Conservation (phyloP, 345 rosid genomes). For the Acer campestre region DNA sequence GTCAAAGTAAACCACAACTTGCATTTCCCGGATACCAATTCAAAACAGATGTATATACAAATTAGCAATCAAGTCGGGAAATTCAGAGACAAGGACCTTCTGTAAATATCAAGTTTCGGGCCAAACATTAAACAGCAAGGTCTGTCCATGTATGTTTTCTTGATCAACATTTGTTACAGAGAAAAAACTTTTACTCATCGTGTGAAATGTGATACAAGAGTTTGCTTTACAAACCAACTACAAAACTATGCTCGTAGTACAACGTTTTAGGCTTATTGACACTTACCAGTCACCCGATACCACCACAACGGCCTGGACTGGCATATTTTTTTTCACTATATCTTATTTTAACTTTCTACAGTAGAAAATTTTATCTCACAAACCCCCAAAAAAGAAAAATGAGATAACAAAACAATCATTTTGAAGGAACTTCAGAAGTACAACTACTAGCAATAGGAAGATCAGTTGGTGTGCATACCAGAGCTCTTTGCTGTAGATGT, state of each 20-base stretch:
- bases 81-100: not conserved
- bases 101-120: not conserved
- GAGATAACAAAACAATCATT: constrained; percentile 29
- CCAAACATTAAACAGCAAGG: not conserved
- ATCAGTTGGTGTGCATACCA: constrained; percentile 69
- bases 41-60: not conserved
- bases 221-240: constrained; percentile 43
- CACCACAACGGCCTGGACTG: constrained; percentile 75
- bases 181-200: constrained; percentile 19
- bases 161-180: not conserved
- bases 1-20: not conserved
- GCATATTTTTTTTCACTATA: constrained; percentile 50
- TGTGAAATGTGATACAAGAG: constrained; percentile 25
- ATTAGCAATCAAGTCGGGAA: not conserved
- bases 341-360: constrained; percentile 27
- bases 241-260: constrained; percentile 21
- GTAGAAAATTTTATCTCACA: constrained; percentile 30
- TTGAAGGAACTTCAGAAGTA: constrained; percentile 54
- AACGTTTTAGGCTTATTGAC: constrained; percentile 31
- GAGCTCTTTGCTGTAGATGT: constrained; percentile 92
- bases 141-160: not conserved
- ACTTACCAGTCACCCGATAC: constrained; percentile 76
- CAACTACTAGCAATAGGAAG: constrained; percentile 51
- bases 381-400: not conserved
- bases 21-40: not conserved